Percentiles rank a stretch among this genome's conserved stretches.
Evolutionary conservation across 306 rosid species (phyloP).

Genomic region (Inga laurina): DNA sequence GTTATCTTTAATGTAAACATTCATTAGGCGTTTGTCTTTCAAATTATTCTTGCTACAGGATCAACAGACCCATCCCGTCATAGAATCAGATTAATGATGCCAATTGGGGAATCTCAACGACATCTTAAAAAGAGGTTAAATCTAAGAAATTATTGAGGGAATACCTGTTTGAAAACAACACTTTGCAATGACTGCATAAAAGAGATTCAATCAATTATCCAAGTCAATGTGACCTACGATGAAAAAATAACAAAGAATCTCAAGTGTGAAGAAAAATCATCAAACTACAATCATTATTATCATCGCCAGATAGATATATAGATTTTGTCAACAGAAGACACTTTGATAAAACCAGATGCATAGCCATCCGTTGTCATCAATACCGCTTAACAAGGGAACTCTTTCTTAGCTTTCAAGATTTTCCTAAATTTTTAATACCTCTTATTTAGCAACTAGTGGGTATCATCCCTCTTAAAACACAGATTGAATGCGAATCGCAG

Average conservation of each 20-base stretch:
- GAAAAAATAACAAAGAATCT: neutral
- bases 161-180: slow-evolving; percentile 97
- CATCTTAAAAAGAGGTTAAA: neutral
- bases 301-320: neutral
- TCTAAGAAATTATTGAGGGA: slow-evolving; percentile 6
- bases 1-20: slow-evolving; percentile 11
- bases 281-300: neutral
- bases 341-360: neutral
- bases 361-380: neutral
- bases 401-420: no score
- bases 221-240: slow-evolving; percentile 28
- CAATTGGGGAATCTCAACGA: neutral
- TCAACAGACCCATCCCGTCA: slow-evolving; percentile 94
- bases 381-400: neutral
- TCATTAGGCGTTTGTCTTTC: neutral
- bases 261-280: neutral
- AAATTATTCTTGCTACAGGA: slow-evolving; percentile 71
- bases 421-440: neutral
- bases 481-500: no score
- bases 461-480: neutral
- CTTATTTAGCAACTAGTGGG: neutral
- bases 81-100: slow-evolving; percentile 22
- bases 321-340: neutral
- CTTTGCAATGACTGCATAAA: slow-evolving; percentile 92
- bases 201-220: slow-evolving; percentile 45